phyloP scores from a whole-genome alignment of 768 basidiomycete genomes.

The Lentinula sp. region DNA sequence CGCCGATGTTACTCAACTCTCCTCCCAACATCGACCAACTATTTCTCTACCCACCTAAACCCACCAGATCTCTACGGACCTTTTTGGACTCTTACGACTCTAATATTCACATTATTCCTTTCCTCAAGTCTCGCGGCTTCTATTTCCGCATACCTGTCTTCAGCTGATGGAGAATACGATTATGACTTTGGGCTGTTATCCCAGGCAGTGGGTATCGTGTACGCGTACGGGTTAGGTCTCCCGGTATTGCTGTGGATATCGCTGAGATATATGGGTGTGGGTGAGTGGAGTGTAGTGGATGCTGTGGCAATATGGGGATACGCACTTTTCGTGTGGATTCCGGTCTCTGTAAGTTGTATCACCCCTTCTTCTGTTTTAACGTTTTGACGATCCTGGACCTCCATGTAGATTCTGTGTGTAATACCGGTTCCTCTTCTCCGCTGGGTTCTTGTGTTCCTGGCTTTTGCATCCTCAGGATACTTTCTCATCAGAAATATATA shows the following conservation, averaged over 20 bases:
- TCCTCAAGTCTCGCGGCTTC: conserved; percentile 90
- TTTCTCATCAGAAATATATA: conserved; percentile 85
- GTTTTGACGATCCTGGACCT: not conserved
- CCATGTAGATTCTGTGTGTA: conserved; percentile 68
- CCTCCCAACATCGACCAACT: conserved; percentile 64
- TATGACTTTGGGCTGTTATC: conserved; percentile 87
- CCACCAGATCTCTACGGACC: conserved; percentile 84
- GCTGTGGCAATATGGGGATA: conserved; percentile 80
- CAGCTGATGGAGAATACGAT: conserved; percentile 47
- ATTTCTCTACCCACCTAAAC: conserved; percentile 54
- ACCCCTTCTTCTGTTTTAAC: not conserved
- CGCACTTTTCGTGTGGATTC: conserved; percentile 82
- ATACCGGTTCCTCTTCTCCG: conserved; percentile 79
- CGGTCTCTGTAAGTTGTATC: conserved; percentile 59
- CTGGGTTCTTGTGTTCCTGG: conserved; percentile 72
- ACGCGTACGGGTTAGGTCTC: conserved; percentile 78
- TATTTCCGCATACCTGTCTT: conserved; percentile 80
- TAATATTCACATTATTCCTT: conserved; percentile 89
- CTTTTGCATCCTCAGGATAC: conserved; percentile 77
- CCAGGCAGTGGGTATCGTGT: conserved; percentile 79
- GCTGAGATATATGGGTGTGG: conserved; percentile 80
- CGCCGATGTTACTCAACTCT: conserved; percentile 73
- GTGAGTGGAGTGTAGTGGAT: conserved; percentile 87
- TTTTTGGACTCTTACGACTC: conserved; percentile 96
- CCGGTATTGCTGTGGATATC: conserved; percentile 83